Evolutionary conservation across 805 yeast species (phyloP).

Genomic region (Candida khao-thaluensis): DNA sequence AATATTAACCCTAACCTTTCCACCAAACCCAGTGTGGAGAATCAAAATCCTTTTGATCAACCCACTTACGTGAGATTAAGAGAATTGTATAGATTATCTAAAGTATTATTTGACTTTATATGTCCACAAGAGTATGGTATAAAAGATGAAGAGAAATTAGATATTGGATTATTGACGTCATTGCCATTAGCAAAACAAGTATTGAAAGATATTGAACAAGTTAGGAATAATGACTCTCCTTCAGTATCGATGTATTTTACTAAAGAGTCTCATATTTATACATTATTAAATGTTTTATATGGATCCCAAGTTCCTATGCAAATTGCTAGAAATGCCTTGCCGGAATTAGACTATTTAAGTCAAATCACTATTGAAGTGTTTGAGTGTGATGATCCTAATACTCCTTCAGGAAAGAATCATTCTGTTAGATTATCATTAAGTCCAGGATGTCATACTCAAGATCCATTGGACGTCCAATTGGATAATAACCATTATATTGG

Average conservation of each 20-base stretch:
- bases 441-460: conserved; percentile 98
- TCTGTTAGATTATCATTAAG: conserved; percentile 88
- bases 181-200: conserved; percentile 91
- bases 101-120: conserved; percentile 92
- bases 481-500: conserved; percentile 97
- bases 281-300: conserved; percentile 83
- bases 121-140: conserved; percentile 99
- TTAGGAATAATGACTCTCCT: conserved; percentile 76
- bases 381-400: conserved; percentile 66
- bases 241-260: conserved; percentile 90
- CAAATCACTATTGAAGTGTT: conserved; percentile 93
- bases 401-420: conserved; percentile 72
- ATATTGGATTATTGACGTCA: conserved; percentile 91
- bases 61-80: conserved; percentile 76
- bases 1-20: conserved; percentile 19
- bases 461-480: conserved; percentile 93
- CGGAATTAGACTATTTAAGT: conserved; percentile 92
- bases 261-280: conserved; percentile 95
- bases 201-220: conserved; percentile 71
- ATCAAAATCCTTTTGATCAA: conserved; percentile 61
- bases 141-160: conserved; percentile 90
- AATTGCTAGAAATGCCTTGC: conserved; percentile 90
- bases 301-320: conserved; percentile 95
- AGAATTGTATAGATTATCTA: conserved; percentile 85
- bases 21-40: not conserved